A percentile compares a stretch with the other conserved stretches of the same genome.
Conservation (phyloP, 2,329 filamentous ascomycete genomes). For the Penicillium sp. region DNA sequence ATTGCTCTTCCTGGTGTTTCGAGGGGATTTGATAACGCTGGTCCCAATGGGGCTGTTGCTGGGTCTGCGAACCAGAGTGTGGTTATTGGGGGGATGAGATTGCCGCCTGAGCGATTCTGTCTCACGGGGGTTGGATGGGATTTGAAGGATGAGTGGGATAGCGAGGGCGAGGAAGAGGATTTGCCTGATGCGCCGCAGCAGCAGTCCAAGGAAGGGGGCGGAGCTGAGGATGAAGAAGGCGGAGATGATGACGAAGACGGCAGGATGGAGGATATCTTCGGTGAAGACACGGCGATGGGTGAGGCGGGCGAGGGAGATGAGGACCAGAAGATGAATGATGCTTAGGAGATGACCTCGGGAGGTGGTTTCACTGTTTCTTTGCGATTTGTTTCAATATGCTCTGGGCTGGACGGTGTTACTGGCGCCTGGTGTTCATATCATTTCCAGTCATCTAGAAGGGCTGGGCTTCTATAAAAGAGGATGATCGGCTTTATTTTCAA, state of each 20-base stretch:
- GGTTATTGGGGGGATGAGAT: slow-evolving; percentile 49
- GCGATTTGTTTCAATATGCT: slow-evolving; percentile 1
- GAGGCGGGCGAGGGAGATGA: slow-evolving; percentile 35
- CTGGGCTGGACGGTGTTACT: slow-evolving; percentile 15
- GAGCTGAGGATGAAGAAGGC: slow-evolving; percentile 29
- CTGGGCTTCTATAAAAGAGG: not conserved
- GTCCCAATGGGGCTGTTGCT: slow-evolving; percentile 8
- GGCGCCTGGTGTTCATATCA: slow-evolving; percentile 15
- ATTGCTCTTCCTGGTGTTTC: slow-evolving; percentile 52
- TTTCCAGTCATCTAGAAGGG: slow-evolving; percentile 1
- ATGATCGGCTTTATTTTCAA: not conserved
- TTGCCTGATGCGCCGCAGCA: slow-evolving; percentile 18
- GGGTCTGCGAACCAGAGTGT: slow-evolving; percentile 31
- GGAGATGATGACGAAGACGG: slow-evolving; percentile 44
- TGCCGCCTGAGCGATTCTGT: slow-evolving; percentile 60
- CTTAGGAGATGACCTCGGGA: slow-evolving; percentile 18
- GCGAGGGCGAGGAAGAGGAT: slow-evolving; percentile 47
- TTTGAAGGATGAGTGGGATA: slow-evolving; percentile 55
- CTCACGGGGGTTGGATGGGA: slow-evolving; percentile 54
- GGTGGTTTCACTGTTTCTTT: not conserved
- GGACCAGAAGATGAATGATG: slow-evolving; percentile 43
- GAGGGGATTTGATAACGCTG: slow-evolving; percentile 43
- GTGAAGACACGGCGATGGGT: slow-evolving; percentile 39
- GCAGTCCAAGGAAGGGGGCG: slow-evolving; percentile 24
- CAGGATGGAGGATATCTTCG: slow-evolving; percentile 47